Conservation (phyloP, 257 asterid genomes). For the Solanum bukasovii region DNA sequence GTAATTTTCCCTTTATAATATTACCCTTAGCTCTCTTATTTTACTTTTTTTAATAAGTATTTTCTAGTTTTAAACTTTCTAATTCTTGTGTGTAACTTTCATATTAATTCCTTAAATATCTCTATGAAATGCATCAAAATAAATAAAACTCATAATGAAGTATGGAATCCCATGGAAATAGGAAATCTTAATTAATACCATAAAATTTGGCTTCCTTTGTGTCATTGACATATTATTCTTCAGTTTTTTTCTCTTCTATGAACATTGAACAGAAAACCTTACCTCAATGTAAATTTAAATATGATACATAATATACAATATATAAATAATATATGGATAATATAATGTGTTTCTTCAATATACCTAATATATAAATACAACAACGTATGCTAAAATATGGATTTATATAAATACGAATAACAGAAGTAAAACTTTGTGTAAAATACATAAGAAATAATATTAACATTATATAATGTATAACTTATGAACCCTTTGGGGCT, state of each 20-base stretch:
- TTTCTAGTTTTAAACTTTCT: not conserved
- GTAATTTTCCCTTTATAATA: too few species aligned
- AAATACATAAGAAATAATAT: too few species aligned
- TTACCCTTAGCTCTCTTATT: too few species aligned
- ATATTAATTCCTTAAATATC: not conserved
- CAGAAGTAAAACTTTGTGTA: too few species aligned
- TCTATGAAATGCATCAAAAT: not conserved
- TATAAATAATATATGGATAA: too few species aligned
- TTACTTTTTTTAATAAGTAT: too few species aligned
- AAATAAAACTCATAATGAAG: not conserved
- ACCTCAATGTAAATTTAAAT: not conserved
- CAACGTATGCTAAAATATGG: too few species aligned
- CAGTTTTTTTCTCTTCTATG: not conserved
- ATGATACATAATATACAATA: not conserved
- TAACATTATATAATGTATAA: too few species aligned
- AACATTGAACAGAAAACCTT: not conserved
- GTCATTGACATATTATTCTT: not conserved
- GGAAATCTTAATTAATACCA: not conserved
- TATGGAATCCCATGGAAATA: not conserved
- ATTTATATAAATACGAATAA: too few species aligned
- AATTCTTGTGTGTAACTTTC: not conserved
- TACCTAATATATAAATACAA: too few species aligned
- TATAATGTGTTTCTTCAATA: too few species aligned
- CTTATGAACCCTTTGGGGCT: not conserved
- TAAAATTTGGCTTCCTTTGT: too few species aligned